phyloP scores from a whole-genome alignment of 345 rosid species.

The Salix koriyanagi region DNA sequence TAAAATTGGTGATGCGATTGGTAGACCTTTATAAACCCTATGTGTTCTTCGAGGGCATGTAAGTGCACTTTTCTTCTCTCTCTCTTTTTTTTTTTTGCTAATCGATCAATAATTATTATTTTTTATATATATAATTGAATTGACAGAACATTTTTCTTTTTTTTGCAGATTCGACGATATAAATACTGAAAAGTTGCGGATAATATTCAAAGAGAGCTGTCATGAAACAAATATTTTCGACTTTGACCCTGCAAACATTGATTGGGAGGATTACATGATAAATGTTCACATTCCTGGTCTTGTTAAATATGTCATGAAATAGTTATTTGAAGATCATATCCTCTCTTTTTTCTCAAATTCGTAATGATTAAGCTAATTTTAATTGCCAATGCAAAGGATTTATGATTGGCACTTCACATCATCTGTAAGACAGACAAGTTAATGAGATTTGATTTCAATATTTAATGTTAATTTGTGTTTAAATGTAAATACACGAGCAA shows the following conservation, averaged over 20 bases:
- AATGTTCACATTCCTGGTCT: conserved; percentile 15
- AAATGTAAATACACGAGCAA: no score
- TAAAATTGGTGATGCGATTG: conserved; percentile 29
- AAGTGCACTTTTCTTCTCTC: background rate
- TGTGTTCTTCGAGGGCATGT: conserved; percentile 27
- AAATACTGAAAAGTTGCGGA: conserved; percentile 25
- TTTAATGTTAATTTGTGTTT: no score
- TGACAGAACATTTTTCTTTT: no score
- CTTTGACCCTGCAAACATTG: conserved; percentile 5
- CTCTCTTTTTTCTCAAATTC: no score
- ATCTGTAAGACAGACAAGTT: no score
- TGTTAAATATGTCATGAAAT: conserved; percentile 3
- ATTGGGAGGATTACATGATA: conserved; percentile 15
- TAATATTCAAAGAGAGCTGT: conserved; percentile 9
- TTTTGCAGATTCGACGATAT: conserved; percentile 21
- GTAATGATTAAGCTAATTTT: no score
- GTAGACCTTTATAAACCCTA: conserved; percentile 38
- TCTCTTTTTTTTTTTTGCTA: background rate
- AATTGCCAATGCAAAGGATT: no score
- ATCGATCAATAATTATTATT: background rate
- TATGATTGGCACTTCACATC: background rate
- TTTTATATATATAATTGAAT: no score
- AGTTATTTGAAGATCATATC: no score
- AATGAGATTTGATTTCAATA: no score
- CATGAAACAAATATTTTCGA: conserved; percentile 4